These are phyloP conservation scores for Moricandia arvensis DNA, from an alignment of 345 rosid genomes.

Conservation along the genomic window DNA sequence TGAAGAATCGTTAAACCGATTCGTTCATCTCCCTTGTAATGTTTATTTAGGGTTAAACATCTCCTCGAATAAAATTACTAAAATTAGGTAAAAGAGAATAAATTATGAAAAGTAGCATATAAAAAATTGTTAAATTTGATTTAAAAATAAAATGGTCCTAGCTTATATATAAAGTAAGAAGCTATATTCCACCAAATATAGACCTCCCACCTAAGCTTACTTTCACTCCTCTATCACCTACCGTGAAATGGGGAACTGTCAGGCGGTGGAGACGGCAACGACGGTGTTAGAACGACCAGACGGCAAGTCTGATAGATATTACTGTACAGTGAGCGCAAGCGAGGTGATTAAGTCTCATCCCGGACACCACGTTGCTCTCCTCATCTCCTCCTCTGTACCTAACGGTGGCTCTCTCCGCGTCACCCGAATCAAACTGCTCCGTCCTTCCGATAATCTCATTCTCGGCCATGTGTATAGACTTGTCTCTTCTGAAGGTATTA, in stretches of 20 bases:
- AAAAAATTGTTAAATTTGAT: not conserved
- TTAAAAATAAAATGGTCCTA: not conserved
- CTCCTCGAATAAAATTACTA: not conserved
- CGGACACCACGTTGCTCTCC: slow-evolving; percentile 38
- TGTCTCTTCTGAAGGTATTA: slow-evolving; percentile 34
- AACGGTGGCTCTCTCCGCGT: slow-evolving; percentile 43
- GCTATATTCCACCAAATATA: slow-evolving; percentile 1
- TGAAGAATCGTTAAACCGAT: too few relatives aligned
- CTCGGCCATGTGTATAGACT: slow-evolving; percentile 40
- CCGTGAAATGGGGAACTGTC: slow-evolving; percentile 41
- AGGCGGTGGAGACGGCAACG: slow-evolving; percentile 39
- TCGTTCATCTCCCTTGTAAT: not conserved
- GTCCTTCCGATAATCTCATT: slow-evolving; percentile 35
- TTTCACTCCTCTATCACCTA: slow-evolving; percentile 21
- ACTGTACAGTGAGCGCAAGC: slow-evolving; percentile 28
- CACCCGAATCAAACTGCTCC: slow-evolving; percentile 38
- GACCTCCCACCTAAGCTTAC: slow-evolving; percentile 6
- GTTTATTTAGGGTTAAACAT: not conserved
- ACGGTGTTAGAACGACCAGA: slow-evolving; percentile 33
- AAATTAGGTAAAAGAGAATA: not conserved
- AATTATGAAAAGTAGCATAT: slow-evolving; percentile 3
- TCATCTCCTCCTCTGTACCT: slow-evolving; percentile 36
- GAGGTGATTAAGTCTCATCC: slow-evolving; percentile 32
- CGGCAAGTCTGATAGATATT: slow-evolving; percentile 31
- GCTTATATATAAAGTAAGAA: slow-evolving; percentile 9